Base-by-base conservation (phyloP, 2,329 filamentous ascomycete genomes). In the Colletotrichum viniferum region DNA sequence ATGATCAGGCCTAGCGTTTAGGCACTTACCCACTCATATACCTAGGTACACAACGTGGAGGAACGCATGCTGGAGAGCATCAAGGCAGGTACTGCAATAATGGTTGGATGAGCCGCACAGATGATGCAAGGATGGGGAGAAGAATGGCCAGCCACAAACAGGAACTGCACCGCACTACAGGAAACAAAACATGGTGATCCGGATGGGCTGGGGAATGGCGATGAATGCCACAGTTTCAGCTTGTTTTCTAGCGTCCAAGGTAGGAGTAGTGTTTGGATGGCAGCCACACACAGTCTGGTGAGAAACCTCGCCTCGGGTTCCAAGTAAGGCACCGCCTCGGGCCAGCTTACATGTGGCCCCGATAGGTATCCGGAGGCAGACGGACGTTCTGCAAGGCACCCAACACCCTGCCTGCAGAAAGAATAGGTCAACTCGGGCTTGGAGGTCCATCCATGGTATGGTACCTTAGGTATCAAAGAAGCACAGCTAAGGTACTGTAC, bases 181-280 rank as follows among this genome's bases (percentile, higher is more conserved):
- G 34, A 69, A 69, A 62, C 68, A 56, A 70, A 36, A 18, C 58
- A 71, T 8, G 28, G 28, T 16, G 30, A 55, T n/a, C 10, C 21
- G 18, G 43, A 48, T 48, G n/a, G 14, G 68, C 30, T 43, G n/a
- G 16, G 32, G 65, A 60, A 58, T 60, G 65, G 18, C 30, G 26
- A 61, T 62, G 72, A 74, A 72, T 74, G 61, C 61, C 72, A 38
- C 38, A 61, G 62, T 71, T 71, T 72, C 62, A 74, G 69, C 62
- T 74, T 38, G 38, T 66, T 32, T 74, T 72, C 68, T 66, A 66
- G 71, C 55, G 71, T 55, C 36, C 38, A 43, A 48, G 43, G 18
- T 21, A 48, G n/a, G 16, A 38, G 36, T 65, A 38, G 36, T 65
- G 26, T 65, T 65, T 65, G 36, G 28, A 34, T 61, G 58, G 18